Percentiles rank a stretch among this genome's conserved stretches.
phyloP scores from a whole-genome alignment of 805 yeast genomes.

The Ogataea thermomethanolica region DNA sequence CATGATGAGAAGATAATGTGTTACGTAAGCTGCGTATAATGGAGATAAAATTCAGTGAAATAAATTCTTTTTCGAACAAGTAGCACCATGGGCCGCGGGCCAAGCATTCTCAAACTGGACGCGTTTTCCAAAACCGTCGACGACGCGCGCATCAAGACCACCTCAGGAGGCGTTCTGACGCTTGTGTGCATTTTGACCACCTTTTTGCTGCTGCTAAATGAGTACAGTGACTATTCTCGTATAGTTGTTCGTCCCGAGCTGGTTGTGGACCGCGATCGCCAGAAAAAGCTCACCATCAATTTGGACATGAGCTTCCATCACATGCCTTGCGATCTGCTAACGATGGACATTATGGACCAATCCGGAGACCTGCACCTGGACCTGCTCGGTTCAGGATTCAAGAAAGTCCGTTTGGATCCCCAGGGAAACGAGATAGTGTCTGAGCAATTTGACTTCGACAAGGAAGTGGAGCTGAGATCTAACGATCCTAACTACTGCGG shows the following conservation, averaged over 20 bases:
- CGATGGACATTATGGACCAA: slow-evolving; percentile 84
- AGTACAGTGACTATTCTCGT: slow-evolving; percentile 69
- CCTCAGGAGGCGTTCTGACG: slow-evolving; percentile 88
- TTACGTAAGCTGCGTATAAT: too few relatives aligned
- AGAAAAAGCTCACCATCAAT: slow-evolving; percentile 70
- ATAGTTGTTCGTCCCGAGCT: slow-evolving; percentile 75
- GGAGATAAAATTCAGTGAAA: background rate
- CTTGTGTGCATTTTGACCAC: slow-evolving; percentile 62
- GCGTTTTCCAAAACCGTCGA: slow-evolving; percentile 95
- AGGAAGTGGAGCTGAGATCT: slow-evolving; percentile 23
- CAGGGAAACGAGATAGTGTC: slow-evolving; percentile 46
- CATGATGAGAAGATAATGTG: slow-evolving; percentile 30
- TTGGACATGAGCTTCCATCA: slow-evolving; percentile 80
- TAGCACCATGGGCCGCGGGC: slow-evolving; percentile 28
- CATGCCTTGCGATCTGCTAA: slow-evolving; percentile 78
- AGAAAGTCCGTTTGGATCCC: slow-evolving; percentile 58
- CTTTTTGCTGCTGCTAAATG: slow-evolving; percentile 60
- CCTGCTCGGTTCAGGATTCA: slow-evolving; percentile 65
- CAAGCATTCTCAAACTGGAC: slow-evolving; percentile 58
- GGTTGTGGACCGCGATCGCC: slow-evolving; percentile 81
- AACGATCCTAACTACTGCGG: slow-evolving; percentile 63
- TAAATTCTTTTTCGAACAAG: slow-evolving; percentile 2
- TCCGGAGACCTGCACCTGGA: slow-evolving; percentile 82
- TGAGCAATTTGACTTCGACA: slow-evolving; percentile 40
- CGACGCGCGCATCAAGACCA: slow-evolving; percentile 84